Evolutionary conservation across 1,139 yeast species (phyloP), one percentile per base, ranked within the genome.

Genomic region (Hyphopichia buzzinii): DNA sequence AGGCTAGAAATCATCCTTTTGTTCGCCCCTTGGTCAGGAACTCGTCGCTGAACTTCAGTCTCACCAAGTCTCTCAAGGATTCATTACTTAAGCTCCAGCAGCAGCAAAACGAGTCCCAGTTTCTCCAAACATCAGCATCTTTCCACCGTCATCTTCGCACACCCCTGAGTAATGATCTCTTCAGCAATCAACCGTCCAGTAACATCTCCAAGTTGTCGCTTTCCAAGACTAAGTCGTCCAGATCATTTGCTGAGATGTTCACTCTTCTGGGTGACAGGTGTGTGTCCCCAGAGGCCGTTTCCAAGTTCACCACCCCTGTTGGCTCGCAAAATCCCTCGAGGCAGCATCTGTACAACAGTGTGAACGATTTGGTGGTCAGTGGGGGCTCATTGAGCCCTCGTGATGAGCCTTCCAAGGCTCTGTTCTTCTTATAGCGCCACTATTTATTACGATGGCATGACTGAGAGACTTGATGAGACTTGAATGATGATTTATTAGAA

Each of bases 1-100:
- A 73, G 29, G 68, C 80, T 24, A 52, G 69, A 36, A 40, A 51
- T 2, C 87, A 81, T 53, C 74, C 79, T 3, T 79, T 79, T 38
- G 37, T 10, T 22, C 39, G 3, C 23, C 26, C 15, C 25, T 25
- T 34, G 7, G 14, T 33, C 8, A 29, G 31, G 22, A 13, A 37
- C 11, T 29, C 42, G 7, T 27, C 38, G 14, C 42, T 46, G 25
- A 39, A 29, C 23, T 14, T 38, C n/a, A 43, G 41, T 25, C 24
- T 44, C 15, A 30, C 36, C 22, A 24, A 35, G 8, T 39, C 39
- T 26, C 33, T 46, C 6, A 35, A 21, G 17, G 33, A 29, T 8
- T 34, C 37, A 16, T 32, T 33, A 11, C n/a, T 21, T 12, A 21
- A 27, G 15, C 27, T 36, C 6, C 29, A 34, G 10, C 33, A 30